Conservation (phyloP, 2,329 filamentous ascomycete genomes). For the Seiridium unicorne region DNA sequence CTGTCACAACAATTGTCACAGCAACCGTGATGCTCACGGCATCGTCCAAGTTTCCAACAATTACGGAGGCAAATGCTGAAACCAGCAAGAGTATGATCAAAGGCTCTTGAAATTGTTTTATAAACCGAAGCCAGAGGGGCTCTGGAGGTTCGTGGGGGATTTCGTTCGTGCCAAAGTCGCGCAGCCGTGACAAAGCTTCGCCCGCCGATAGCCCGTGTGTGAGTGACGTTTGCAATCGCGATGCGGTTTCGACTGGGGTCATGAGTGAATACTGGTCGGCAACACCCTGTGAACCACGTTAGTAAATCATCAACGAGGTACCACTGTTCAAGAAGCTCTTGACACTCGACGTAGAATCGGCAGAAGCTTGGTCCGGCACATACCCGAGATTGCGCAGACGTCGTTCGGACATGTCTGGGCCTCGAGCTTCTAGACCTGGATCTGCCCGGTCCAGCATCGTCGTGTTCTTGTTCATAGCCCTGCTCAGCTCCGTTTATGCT, state of each 20-base stretch:
- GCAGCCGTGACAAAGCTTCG: conserved; percentile 77
- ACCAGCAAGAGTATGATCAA: conserved; percentile 88
- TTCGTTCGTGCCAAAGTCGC: conserved; percentile 86
- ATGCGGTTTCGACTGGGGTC: conserved; percentile 74
- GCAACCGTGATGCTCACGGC: conserved; percentile 93
- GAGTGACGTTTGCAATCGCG: conserved; percentile 78
- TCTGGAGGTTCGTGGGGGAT: conserved; percentile 92
- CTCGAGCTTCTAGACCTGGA: conserved; percentile 30
- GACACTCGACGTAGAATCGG: not conserved
- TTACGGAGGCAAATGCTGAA: conserved; percentile 82
- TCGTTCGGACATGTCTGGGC: conserved; percentile 42
- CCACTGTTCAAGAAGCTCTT: not conserved
- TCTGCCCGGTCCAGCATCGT: conserved; percentile 26
- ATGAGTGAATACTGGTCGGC: conserved; percentile 66
- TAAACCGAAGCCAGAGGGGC: conserved; percentile 89
- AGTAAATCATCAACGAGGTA: not conserved
- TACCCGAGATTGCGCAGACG: conserved; percentile 56
- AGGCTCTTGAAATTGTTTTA: conserved; percentile 96
- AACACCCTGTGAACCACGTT: conserved; percentile 38
- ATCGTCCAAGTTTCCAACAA: conserved; percentile 93
- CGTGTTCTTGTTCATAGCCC: conserved; percentile 20
- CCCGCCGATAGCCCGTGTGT: conserved; percentile 75
- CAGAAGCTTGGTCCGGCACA: conserved; percentile 6
- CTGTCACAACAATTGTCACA: conserved; percentile 93
- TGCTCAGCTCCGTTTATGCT: conserved; percentile 28